These are phyloP conservation scores for Trametes gibbosa DNA, from an alignment of 768 basidiomycete genomes.

Conservation along the genomic window DNA sequence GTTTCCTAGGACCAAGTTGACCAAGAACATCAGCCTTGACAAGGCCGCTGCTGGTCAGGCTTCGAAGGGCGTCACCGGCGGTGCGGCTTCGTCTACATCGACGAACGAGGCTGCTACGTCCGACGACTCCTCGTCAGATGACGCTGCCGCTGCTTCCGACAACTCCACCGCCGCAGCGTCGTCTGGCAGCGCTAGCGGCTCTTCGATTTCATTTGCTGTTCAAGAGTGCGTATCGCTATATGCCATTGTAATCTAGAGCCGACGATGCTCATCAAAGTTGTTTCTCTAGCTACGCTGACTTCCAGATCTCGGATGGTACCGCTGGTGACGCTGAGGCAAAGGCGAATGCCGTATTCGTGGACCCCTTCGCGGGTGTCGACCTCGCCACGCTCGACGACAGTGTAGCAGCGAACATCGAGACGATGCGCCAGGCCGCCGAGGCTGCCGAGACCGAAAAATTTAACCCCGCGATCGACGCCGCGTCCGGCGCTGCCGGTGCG, in stretches of 20 bases:
- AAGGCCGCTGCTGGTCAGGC: constrained; percentile 29
- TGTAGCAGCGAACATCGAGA: constrained; percentile 27
- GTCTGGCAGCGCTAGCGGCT: constrained; percentile 13
- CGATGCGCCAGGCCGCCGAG: constrained; percentile 38
- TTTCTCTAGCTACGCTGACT: constrained; percentile 33
- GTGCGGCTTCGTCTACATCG: not conserved
- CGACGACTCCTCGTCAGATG: no score
- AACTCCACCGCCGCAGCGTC: constrained; percentile 18
- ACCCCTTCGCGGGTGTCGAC: constrained; percentile 34
- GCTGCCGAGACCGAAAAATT: constrained; percentile 36
- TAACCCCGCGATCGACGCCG: constrained; percentile 36
- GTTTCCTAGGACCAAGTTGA: constrained; percentile 29
- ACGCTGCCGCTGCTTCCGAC: constrained; percentile 30
- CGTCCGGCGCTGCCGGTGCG: constrained; percentile 28
- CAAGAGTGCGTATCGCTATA: constrained; percentile 8
- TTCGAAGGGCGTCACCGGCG: constrained; percentile 30
- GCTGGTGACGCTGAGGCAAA: constrained; percentile 35
- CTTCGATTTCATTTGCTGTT: constrained; percentile 8
- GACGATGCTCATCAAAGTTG: not conserved
- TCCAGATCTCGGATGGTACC: constrained; percentile 40
- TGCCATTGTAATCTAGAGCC: not conserved
- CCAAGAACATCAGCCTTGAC: constrained; percentile 36
- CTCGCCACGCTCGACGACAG: constrained; percentile 32
- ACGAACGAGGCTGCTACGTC: not conserved
- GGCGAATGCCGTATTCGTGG: constrained; percentile 39